Base-by-base conservation (phyloP, 2,329 filamentous ascomycete genomes). In the Passalora sequoiae region DNA sequence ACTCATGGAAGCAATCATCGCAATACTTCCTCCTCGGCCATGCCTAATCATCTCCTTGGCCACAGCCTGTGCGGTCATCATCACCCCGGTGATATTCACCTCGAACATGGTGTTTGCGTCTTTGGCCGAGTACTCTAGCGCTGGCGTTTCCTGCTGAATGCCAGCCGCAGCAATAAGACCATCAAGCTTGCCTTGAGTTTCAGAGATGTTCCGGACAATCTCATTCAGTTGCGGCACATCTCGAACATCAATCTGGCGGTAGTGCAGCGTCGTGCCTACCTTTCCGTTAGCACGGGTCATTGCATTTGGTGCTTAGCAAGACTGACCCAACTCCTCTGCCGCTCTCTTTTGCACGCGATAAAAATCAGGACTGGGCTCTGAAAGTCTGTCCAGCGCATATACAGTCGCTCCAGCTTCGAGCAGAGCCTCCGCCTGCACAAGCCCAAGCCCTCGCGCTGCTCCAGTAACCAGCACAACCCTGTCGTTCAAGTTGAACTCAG, bases 131-230 rank as follows among this genome's bases (percentile, higher is more conserved):
- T 94, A 94, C 37, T 94, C 87, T 42, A 95, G 71, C 1, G 89
- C 88, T 0, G 86, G 69, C 0, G 81, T 88, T 68, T 94, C 87
- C 66, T 94, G 84, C 67, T 94, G 86, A 57, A 88, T 85, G 1
- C 81, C 83, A 0, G 83, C 83, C 0, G 81, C 81, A 0, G 82
- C 81, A 36, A 95, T 79, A 43, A 94, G 69, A 0, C 89, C 89
- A 60, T 94, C 87, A 49, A 95, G 67, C 12, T 84, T 78, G 4
- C 83, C 83, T 51, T 88, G 78, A 46, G 76, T 68, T 38, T 80
- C 72, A 12, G 80, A 86, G 52, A 95, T 92, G 8, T 69, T 72
- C 51, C 76, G 72, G 36, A 94, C 73, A 40, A 85, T 75, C 30
- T 69, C 71, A 62, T 89, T 83, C 33, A 95, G 73, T 28, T 72